Base-by-base conservation (phyloP, 306 rosid species). In the Malus asiatica region DNA sequence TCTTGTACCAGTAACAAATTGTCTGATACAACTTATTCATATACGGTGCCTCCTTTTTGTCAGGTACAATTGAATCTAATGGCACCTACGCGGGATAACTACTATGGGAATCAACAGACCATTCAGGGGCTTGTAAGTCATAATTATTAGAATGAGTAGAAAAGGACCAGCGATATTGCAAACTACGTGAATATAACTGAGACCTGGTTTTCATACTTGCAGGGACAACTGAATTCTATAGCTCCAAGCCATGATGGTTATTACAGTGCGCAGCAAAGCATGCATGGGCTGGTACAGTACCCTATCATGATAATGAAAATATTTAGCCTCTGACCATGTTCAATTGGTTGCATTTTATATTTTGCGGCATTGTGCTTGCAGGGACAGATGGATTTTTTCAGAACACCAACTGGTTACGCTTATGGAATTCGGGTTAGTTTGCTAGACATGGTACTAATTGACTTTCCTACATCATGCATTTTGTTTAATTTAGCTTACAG, bases 381-480 rank as follows among this genome's bases (percentile, higher is more conserved):
- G 99, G 97, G 93, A 78, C 98, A 94, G 60, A 87, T 92, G 92
- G 99, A 95, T 77, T 95, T 92, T 84, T 88, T 92, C 80, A 89
- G 99, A 78, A 55, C 88, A 16, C 64, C 88, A 25, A 68, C 95
- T 35, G 74, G 91, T 83, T 95, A 84, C 85, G 20, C 97, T 71
- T 95, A 92, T 77, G 79, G 90, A 73, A 89, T 95, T 68, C 96
- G 99, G 89, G 99, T 95, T 81, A 87, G 97, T 89, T 67, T 78
- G 46, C 65, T 40, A 35, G 59, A 60, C 78, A 4, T 71, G 78
- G 11, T 58, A 59, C 45, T 27, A 72, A 14, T 70, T 70, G 6
- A 22, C 25, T 68, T 72, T 58, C 72, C 22, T n/a, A 13, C 30
- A 23, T 65, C 22, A 11, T 29, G 58, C n/a, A 72, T 65, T 73